Evolutionary conservation across 768 basidiomycete genomes (phyloP).

Genomic region (Tulasnella sp.): DNA sequence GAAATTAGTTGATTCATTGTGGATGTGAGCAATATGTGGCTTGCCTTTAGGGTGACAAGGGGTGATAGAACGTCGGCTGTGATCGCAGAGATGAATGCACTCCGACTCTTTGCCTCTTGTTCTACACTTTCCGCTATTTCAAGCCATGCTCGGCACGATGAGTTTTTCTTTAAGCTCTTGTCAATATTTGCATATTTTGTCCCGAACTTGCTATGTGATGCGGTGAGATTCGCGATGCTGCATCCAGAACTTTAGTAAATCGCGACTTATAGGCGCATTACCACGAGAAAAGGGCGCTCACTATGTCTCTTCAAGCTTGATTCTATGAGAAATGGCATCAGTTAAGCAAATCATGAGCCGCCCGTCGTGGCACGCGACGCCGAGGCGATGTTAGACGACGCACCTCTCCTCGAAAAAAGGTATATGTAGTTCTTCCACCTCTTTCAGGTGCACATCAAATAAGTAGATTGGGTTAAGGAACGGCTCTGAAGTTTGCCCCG

Average conservation of each 20-base stretch:
- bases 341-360: neutral
- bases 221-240: conserved; percentile 61
- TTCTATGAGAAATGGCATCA: conserved; percentile 21
- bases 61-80: conserved; percentile 59
- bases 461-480: conserved; percentile 38
- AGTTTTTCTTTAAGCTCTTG: conserved; percentile 48
- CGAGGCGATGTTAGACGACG: no score
- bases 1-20: conserved; percentile 1
- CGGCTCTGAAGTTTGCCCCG: no score
- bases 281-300: conserved; percentile 36
- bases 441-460: conserved; percentile 58
- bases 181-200: conserved; percentile 60
- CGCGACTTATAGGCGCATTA: no score
- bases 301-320: conserved; percentile 78
- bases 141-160: conserved; percentile 57
- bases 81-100: conserved; percentile 63
- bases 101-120: conserved; percentile 70
- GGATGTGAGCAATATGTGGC: neutral
- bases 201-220: conserved; percentile 58
- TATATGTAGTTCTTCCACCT: conserved; percentile 61
- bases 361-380: neutral
- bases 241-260: no score
- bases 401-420: conserved; percentile 79
- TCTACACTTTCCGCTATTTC: conserved; percentile 80
- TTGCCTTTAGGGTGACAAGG: conserved; percentile 52